These are phyloP conservation scores for Russula compacta DNA, from an alignment of 768 basidiomycete genomes.

Conservation along the genomic window DNA sequence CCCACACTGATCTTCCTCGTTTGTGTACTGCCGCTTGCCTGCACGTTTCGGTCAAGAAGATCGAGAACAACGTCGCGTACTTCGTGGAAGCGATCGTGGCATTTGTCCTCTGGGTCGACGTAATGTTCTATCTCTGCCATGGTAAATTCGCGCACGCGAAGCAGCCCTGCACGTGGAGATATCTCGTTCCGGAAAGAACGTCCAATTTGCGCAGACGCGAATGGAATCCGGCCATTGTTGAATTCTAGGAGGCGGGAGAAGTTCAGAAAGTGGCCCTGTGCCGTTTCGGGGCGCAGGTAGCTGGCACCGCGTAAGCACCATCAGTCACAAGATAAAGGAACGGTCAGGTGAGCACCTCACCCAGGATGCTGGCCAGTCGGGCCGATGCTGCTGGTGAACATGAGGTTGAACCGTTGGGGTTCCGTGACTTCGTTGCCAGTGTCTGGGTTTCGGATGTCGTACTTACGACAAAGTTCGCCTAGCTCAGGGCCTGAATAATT, in stretches of 20 bases:
- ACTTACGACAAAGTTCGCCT: slow-evolving; percentile 73
- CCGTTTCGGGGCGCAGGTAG: slow-evolving; percentile 95
- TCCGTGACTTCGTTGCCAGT: slow-evolving; percentile 89
- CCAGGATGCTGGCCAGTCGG: slow-evolving; percentile 96
- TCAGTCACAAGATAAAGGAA: neutral
- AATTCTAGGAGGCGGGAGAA: slow-evolving; percentile 95
- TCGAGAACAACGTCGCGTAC: slow-evolving; percentile 65
- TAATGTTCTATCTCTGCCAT: slow-evolving; percentile 99
- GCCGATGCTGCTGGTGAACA: slow-evolving; percentile 97
- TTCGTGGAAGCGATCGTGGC: slow-evolving; percentile 75
- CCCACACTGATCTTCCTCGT: slow-evolving; percentile 66
- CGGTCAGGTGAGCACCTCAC: slow-evolving; percentile 33
- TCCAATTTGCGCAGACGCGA: slow-evolving; percentile 96
- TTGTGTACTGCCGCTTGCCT: slow-evolving; percentile 61
- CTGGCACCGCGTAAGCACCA: slow-evolving; percentile 30
- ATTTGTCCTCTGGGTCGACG: slow-evolving; percentile 91
- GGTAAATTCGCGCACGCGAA: slow-evolving; percentile 97
- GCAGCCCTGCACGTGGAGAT: slow-evolving; percentile 88
- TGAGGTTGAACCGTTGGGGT: slow-evolving; percentile 94
- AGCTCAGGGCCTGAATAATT: slow-evolving; percentile 88
- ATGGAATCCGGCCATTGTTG: slow-evolving; percentile 94
- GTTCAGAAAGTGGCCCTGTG: slow-evolving; percentile 98
- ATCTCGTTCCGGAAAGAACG: slow-evolving; percentile 97
- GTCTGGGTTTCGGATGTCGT: slow-evolving; percentile 81
- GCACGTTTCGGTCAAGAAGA: slow-evolving; percentile 78